Evolutionary conservation across 805 yeast species (phyloP).

Genomic region (Starmerella kuoi): DNA sequence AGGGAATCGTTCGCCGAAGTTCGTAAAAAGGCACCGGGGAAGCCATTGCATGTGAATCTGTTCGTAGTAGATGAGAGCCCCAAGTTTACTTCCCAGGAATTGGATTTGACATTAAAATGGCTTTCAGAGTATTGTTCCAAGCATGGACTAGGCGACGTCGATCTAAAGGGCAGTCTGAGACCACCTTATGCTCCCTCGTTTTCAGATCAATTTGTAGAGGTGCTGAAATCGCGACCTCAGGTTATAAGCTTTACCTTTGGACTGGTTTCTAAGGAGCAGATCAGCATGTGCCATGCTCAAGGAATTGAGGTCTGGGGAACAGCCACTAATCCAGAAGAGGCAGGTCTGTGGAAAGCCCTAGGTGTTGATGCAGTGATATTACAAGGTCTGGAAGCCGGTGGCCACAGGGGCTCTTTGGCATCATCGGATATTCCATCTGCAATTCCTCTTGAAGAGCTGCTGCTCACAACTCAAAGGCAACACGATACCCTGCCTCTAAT

Average conservation of each 20-base stretch:
- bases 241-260: background rate
- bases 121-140: background rate
- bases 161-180: background rate
- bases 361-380: background rate
- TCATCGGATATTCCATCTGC: background rate
- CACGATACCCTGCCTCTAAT: background rate
- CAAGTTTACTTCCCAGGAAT: too few relatives aligned
- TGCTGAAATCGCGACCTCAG: background rate
- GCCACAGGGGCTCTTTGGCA: background rate
- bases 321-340: background rate
- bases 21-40: background rate
- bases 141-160: background rate
- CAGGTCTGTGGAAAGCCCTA: background rate
- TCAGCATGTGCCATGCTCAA: background rate
- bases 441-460: background rate
- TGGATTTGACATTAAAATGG: background rate
- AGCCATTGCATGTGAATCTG: background rate
- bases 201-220: background rate
- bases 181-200: background rate
- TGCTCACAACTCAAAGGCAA: background rate
- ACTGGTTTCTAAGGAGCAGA: background rate
- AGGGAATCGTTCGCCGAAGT: background rate
- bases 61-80: background rate
- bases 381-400: background rate
- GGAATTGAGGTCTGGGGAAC: constrained; percentile 1